Evolutionary conservation across 768 basidiomycete species (phyloP).

Genomic region (Amanita thiersii): DNA sequence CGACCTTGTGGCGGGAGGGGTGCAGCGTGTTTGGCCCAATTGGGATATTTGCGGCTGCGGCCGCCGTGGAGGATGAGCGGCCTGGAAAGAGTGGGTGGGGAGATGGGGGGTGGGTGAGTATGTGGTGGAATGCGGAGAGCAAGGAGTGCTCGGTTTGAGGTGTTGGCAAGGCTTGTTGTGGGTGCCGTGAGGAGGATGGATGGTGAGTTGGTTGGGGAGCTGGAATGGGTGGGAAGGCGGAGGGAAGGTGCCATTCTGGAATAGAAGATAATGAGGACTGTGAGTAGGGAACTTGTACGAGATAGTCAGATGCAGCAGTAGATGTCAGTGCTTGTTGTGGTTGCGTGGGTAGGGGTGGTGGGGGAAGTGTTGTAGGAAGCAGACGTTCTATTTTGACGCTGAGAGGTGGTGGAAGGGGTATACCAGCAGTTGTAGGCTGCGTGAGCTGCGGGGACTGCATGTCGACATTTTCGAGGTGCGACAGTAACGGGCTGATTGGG

Average conservation of each 20-base stretch:
- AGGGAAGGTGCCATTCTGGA: conserved; percentile 65
- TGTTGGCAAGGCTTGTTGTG: conserved; percentile 27
- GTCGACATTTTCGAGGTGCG: conserved; percentile 24
- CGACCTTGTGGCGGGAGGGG: conserved; percentile 54
- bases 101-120: conserved; percentile 62
- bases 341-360: neutral
- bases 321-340: conserved; percentile 32
- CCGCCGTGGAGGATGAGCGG: conserved; percentile 33
- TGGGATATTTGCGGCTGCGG: conserved; percentile 2
- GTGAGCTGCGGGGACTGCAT: too few relatives aligned
- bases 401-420: conserved; percentile 3
- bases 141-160: conserved; percentile 60
- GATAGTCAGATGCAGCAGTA: conserved; percentile 57
- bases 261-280: conserved; percentile 61
- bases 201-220: conserved; percentile 47
- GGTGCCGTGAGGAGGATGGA: conserved; percentile 13
- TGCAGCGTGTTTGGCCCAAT: conserved; percentile 7
- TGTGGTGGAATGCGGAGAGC: conserved; percentile 66
- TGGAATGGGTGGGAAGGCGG: conserved; percentile 24
- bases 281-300: conserved; percentile 64
- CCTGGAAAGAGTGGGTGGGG: conserved; percentile 31
- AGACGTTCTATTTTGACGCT: conserved; percentile 1
- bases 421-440: conserved; percentile 25
- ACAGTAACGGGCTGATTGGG: conserved; percentile 18
- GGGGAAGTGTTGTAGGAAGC: neutral